Conservation (phyloP, 164 flowering plant genomes). For the Kalanchoe fedtschenkoi region DNA sequence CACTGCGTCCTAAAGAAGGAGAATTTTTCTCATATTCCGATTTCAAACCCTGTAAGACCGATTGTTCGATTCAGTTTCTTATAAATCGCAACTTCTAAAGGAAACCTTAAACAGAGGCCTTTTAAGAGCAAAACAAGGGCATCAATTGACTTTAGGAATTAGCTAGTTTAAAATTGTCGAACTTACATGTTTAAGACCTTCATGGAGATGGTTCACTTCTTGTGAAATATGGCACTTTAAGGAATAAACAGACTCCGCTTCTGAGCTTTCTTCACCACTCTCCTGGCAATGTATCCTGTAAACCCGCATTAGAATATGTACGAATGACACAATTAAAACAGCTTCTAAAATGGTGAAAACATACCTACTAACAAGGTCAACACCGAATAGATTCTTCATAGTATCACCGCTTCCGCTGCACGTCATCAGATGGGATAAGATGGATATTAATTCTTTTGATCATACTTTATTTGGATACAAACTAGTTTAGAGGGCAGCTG, state of each 20-base stretch:
- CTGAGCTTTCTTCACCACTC: conserved; percentile 96
- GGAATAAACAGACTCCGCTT: conserved; percentile 72
- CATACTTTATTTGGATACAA: neutral
- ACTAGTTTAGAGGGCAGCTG: neutral
- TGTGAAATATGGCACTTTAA: conserved; percentile 97
- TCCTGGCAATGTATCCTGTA: conserved; percentile 82
- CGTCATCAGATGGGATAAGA: neutral
- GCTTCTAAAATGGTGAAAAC: too few species aligned
- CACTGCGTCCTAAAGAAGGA: conserved; percentile 91
- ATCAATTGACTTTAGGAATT: neutral
- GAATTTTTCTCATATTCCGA: conserved; percentile 89
- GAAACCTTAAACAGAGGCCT: neutral
- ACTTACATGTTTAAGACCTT: conserved; percentile 89
- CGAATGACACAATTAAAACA: too few species aligned
- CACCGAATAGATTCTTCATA: conserved; percentile 72
- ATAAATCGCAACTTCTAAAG: neutral
- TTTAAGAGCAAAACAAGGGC: neutral
- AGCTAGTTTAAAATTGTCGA: neutral
- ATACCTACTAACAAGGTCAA: conserved; percentile 90
- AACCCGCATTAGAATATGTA: neutral
- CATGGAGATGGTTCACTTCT: conserved; percentile 94
- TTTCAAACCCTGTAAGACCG: conserved; percentile 57
- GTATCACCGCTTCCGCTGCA: conserved; percentile 64
- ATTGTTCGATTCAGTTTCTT: neutral
- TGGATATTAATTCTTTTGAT: neutral